These are phyloP conservation scores for Wilcoxina mikolae DNA, from an alignment of 495 filamentous ascomycete genomes.

Conservation along the genomic window DNA sequence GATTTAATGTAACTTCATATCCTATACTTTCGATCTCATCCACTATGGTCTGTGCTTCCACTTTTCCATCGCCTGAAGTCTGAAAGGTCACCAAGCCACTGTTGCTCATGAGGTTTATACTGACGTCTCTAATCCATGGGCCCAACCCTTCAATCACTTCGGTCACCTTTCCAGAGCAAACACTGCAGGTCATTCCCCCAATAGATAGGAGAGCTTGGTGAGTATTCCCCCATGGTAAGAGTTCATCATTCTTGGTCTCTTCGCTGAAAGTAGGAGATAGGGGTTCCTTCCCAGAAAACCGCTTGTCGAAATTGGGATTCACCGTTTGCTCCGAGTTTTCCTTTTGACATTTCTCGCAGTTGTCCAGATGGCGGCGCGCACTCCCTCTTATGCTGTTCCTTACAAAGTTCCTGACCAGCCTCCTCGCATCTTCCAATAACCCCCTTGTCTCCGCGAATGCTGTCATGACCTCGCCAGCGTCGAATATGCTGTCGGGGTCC, in stretches of 20 bases:
- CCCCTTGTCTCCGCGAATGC: not conserved
- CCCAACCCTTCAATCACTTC: slow-evolving; percentile 43
- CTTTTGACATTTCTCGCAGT: slow-evolving; percentile 16
- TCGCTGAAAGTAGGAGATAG: not conserved
- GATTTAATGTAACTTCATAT: slow-evolving; percentile 31
- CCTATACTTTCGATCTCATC: slow-evolving; percentile 2
- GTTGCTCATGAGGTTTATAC: slow-evolving; percentile 58
- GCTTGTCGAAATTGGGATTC: slow-evolving; percentile 28
- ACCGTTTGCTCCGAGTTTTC: too few species aligned
- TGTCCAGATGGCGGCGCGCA: slow-evolving; percentile 12
- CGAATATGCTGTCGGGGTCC: not conserved
- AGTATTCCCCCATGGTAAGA: not conserved
- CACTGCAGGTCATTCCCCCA: slow-evolving; percentile 75
- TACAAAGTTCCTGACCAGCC: not conserved
- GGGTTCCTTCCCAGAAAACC: slow-evolving; percentile 26
- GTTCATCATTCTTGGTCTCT: not conserved
- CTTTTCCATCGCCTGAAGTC: slow-evolving; percentile 31
- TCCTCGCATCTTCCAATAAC: not conserved
- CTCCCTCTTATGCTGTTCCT: not conserved
- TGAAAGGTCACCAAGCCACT: slow-evolving; percentile 53
- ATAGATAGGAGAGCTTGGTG: slow-evolving; percentile 38
- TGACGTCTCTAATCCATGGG: slow-evolving; percentile 46
- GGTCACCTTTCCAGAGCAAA: slow-evolving; percentile 59
- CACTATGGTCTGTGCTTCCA: slow-evolving; percentile 1
- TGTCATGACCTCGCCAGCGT: not conserved